A percentile compares a stretch with the other conserved stretches of the same genome.
Evolutionary conservation across 345 rosid species (phyloP).

Genomic region (Brassica nigra): DNA sequence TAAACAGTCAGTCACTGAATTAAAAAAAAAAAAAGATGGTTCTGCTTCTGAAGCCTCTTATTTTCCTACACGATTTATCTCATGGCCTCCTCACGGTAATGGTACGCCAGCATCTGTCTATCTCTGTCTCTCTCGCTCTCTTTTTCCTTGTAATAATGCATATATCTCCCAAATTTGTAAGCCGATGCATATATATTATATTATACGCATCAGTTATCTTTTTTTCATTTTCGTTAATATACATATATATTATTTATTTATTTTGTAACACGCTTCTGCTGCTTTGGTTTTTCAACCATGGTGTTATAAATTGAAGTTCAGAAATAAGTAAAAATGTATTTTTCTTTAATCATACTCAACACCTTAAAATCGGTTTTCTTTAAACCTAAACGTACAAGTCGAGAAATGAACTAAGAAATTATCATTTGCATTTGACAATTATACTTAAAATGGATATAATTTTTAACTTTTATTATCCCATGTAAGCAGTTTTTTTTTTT

Average conservation of each 20-base stretch:
- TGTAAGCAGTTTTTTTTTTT: neutral
- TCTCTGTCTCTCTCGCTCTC: neutral
- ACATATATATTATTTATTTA: neutral
- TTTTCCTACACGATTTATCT: neutral
- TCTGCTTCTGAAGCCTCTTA: conserved; percentile 19
- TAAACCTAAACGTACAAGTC: neutral
- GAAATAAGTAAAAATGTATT: neutral
- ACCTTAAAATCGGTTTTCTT: neutral
- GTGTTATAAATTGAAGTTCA: neutral
- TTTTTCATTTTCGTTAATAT: neutral
- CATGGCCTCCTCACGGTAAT: neutral
- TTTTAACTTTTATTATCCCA: neutral
- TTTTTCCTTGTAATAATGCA: neutral
- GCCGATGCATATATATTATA: too few species aligned
- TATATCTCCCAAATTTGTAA: neutral
- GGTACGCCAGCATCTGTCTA: neutral
- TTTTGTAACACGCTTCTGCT: neutral
- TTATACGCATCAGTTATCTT: neutral
- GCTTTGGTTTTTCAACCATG: neutral
- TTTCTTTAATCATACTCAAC: neutral
- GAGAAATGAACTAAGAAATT: neutral
- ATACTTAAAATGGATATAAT: neutral
- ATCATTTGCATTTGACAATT: neutral
- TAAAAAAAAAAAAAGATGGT: neutral
- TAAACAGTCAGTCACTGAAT: neutral